A percentile compares a stretch with the other conserved stretches of the same genome.
Conservation (phyloP, 306 rosid species). For the Gastrolobium villosum region DNA sequence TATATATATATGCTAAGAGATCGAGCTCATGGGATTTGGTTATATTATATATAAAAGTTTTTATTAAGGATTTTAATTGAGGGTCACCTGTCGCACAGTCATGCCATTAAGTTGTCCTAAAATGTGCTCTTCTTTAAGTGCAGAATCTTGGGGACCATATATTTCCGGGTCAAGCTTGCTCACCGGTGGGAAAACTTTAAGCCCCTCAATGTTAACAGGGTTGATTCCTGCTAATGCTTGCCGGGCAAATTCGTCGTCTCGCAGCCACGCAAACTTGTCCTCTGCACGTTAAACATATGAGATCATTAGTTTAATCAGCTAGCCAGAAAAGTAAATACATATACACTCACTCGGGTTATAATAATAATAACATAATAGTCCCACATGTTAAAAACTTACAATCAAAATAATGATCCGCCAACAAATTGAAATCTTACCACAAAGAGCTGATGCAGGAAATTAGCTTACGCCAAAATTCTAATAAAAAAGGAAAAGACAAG, state of each 20-base stretch:
- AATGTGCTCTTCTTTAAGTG: constrained; percentile 81
- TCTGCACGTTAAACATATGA: constrained; percentile 54
- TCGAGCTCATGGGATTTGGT: not conserved
- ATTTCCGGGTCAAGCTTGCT: constrained; percentile 83
- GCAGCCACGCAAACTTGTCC: constrained; percentile 86
- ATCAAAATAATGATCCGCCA: too few species aligned
- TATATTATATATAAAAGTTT: not conserved
- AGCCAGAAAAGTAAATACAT: not conserved
- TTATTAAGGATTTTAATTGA: not conserved
- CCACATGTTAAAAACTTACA: constrained; percentile 22
- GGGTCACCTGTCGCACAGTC: constrained; percentile 77
- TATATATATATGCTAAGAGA: not conserved
- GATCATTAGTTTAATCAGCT: constrained; percentile 1
- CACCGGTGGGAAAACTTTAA: constrained; percentile 79
- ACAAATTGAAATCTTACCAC: not conserved
- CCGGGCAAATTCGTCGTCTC: constrained; percentile 91
- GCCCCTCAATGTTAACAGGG: constrained; percentile 75
- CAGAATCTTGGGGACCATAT: constrained; percentile 73
- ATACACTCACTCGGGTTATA: not conserved
- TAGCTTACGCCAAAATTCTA: not conserved
- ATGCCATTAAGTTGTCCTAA: constrained; percentile 75
- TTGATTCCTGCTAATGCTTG: constrained; percentile 87
- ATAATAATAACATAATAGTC: not conserved
- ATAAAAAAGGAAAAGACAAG: not conserved
- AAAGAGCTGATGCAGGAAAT: not conserved